Conservation (phyloP, 139 green algal species). For the Tetradesmus lagerheimii region DNA sequence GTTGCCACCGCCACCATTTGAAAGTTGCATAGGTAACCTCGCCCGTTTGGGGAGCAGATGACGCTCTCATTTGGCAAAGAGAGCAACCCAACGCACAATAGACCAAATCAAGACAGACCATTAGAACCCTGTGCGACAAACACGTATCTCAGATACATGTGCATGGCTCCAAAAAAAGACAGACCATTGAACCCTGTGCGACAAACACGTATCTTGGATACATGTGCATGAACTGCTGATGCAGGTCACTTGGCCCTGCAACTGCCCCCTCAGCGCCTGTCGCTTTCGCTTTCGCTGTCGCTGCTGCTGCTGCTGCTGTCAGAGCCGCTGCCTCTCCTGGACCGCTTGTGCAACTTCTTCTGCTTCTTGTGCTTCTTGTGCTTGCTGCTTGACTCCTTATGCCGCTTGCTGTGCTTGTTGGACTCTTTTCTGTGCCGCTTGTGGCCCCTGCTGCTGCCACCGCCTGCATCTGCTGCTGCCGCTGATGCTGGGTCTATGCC, state of each 20-base stretch:
- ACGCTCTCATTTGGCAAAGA: too few species aligned
- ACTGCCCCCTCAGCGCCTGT: not conserved
- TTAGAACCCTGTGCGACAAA: too few species aligned
- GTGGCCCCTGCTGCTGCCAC: not conserved
- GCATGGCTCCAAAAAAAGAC: too few species aligned
- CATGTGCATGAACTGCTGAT: too few species aligned
- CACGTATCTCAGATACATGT: too few species aligned
- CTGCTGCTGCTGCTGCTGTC: conserved; percentile 9
- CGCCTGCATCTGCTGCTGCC: not conserved
- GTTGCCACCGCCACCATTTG: too few species aligned
- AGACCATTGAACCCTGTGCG: too few species aligned
- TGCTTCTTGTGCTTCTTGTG: conserved; percentile 42
- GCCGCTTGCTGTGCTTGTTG: conserved; percentile 7
- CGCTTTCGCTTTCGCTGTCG: conserved; percentile 32
- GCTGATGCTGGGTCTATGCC: conserved; percentile 13
- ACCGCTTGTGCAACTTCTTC: not conserved
- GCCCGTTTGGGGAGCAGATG: too few species aligned
- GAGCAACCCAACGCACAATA: too few species aligned
- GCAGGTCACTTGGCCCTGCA: not conserved
- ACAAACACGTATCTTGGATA: too few species aligned
- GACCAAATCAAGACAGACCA: too few species aligned
- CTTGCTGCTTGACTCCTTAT: conserved; percentile 19
- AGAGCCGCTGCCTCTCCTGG: conserved; percentile 4
- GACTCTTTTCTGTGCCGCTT: not conserved
- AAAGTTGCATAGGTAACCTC: too few species aligned